phyloP scores from a whole-genome alignment of 2,329 filamentous ascomycete species.

The Colletotrichum phormii region DNA sequence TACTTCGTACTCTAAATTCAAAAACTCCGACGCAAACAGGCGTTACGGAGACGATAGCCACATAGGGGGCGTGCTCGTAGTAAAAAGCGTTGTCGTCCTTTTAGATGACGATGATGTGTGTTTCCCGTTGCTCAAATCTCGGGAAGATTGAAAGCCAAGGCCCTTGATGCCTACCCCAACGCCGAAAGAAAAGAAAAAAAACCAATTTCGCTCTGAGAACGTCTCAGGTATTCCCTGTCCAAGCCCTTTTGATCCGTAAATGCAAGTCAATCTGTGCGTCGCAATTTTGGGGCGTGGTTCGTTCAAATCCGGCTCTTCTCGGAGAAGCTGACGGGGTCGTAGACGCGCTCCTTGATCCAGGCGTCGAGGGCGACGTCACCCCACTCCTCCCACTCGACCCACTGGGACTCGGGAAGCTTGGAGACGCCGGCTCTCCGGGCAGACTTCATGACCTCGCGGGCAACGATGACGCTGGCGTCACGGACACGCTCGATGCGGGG shows the following conservation, averaged over 20 bases:
- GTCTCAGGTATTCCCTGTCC: slow-evolving; percentile 29
- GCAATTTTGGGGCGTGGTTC: not conserved
- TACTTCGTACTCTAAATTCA: slow-evolving; percentile 10
- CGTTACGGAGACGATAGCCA: slow-evolving; percentile 22
- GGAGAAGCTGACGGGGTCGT: slow-evolving; percentile 64
- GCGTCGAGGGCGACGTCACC: slow-evolving; percentile 71
- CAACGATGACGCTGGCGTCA: slow-evolving; percentile 87
- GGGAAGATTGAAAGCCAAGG: slow-evolving; percentile 25
- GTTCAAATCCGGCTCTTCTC: slow-evolving; percentile 42
- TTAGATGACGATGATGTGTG: slow-evolving; percentile 17
- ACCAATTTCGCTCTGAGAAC: slow-evolving; percentile 27
- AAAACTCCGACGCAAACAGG: slow-evolving; percentile 25
- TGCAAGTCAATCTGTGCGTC: slow-evolving; percentile 27
- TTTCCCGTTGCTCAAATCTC: slow-evolving; percentile 30
- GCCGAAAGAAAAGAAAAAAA: slow-evolving; percentile 32
- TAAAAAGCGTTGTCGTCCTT: slow-evolving; percentile 27
- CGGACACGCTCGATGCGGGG: slow-evolving; percentile 91
- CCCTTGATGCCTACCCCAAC: slow-evolving; percentile 33
- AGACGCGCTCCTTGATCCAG: slow-evolving; percentile 71
- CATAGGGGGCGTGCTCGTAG: slow-evolving; percentile 18
- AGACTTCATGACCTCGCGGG: slow-evolving; percentile 92
- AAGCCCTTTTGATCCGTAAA: slow-evolving; percentile 27
- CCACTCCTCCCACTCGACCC: slow-evolving; percentile 80
- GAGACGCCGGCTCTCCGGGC: slow-evolving; percentile 86
- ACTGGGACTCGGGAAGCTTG: slow-evolving; percentile 73